Evolutionary conservation across 768 basidiomycete genomes (phyloP).

Genomic region (Scleroderma bovista): DNA sequence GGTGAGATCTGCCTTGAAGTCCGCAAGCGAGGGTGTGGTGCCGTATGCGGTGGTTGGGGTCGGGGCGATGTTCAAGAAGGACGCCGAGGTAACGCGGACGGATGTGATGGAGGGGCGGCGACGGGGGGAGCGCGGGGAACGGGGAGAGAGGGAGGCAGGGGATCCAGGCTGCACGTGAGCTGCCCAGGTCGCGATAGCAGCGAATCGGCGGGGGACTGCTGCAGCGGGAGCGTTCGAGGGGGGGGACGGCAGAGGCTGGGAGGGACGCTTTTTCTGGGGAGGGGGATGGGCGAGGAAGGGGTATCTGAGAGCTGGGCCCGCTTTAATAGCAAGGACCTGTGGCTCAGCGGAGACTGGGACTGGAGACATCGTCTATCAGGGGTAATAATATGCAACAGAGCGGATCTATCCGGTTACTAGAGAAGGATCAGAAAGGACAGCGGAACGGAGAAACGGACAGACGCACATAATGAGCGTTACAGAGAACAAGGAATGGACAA

Average conservation of each 20-base stretch:
- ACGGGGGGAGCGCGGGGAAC: conserved; percentile 32
- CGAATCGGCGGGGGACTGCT: conserved; percentile 20
- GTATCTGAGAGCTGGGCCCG: conserved; percentile 22
- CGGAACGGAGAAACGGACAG: too few relatives aligned
- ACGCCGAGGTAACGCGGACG: conserved; percentile 36
- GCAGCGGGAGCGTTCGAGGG: conserved; percentile 12
- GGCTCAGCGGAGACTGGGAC: conserved; percentile 5
- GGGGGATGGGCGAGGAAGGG: conserved; percentile 42
- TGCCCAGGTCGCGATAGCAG: conserved; percentile 57
- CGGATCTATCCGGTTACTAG: conserved; percentile 5
- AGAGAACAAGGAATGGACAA: conserved; percentile 2
- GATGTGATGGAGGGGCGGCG: conserved; percentile 36
- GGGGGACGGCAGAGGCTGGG: conserved; percentile 24
- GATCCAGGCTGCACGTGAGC: conserved; percentile 65
- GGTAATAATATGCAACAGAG: background rate
- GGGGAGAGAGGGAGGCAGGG: conserved; percentile 41
- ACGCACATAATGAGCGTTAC: too few relatives aligned
- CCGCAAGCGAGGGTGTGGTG: conserved; percentile 39
- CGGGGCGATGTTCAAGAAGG: conserved; percentile 40
- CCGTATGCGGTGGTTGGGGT: conserved; percentile 33
- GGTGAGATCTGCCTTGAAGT: conserved; percentile 50
- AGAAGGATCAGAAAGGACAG: conserved; percentile 2
- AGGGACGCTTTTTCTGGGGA: conserved; percentile 32
- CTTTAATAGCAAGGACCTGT: conserved; percentile 12
- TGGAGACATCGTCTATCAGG: conserved; percentile 1